Evolutionary conservation across 2,329 filamentous ascomycete species (phyloP).

Genomic region (Colletotrichum sp.): DNA sequence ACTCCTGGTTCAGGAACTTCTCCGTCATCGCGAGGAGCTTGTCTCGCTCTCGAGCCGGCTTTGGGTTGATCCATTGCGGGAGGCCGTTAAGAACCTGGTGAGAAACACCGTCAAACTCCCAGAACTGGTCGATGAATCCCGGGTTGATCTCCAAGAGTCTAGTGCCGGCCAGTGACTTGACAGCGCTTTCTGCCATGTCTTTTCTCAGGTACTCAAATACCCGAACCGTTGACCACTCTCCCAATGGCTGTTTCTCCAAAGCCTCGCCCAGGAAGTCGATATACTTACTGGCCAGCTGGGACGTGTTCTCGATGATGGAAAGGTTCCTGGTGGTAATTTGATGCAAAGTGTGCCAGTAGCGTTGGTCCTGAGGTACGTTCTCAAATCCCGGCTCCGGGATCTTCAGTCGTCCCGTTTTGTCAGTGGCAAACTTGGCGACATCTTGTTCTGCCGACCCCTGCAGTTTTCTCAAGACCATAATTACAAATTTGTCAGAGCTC

Average conservation of each 20-base stretch:
- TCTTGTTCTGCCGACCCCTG: slow-evolving; percentile 16
- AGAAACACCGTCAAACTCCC: slow-evolving; percentile 27
- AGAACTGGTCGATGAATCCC: slow-evolving; percentile 27
- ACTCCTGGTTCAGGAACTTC: slow-evolving; percentile 16
- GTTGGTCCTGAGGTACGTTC: slow-evolving; percentile 8
- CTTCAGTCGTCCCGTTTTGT: slow-evolving; percentile 23
- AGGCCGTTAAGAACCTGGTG: slow-evolving; percentile 25
- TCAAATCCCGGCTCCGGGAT: slow-evolving; percentile 22
- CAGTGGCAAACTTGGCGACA: slow-evolving; percentile 2
- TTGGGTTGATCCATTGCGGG: slow-evolving; percentile 25
- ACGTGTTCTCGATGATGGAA: not conserved
- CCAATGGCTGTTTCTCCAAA: slow-evolving; percentile 13
- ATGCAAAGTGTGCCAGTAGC: slow-evolving; percentile 27
- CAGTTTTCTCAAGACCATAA: slow-evolving; percentile 13
- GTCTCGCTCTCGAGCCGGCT: slow-evolving; percentile 22
- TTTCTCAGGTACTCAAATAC: slow-evolving; percentile 23
- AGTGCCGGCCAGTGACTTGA: slow-evolving; percentile 26
- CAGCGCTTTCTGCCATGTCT: slow-evolving; percentile 26
- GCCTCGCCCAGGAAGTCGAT: slow-evolving; percentile 9
- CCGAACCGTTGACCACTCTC: slow-evolving; percentile 24
- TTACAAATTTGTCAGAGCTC: slow-evolving; percentile 23
- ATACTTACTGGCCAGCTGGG: slow-evolving; percentile 17
- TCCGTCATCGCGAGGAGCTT: slow-evolving; percentile 8
- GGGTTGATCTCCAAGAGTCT: slow-evolving; percentile 28
- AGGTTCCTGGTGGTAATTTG: slow-evolving; percentile 22